Conservation (phyloP, 495 filamentous ascomycete species). For the Tricharina praecox region DNA sequence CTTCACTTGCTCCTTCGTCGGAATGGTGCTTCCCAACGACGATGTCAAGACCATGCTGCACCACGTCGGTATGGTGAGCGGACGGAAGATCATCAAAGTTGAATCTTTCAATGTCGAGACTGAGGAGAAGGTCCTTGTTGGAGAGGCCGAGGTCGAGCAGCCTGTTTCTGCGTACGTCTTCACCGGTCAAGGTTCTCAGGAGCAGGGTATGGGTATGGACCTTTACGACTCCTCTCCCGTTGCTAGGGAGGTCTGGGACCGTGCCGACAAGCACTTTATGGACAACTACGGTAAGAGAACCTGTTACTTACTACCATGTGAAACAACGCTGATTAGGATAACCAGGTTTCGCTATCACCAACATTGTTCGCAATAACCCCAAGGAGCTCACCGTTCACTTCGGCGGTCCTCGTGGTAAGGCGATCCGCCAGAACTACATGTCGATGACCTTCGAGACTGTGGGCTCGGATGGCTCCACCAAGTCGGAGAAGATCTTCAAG, state of each 20-base stretch:
- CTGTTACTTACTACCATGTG: not conserved
- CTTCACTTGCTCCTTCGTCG: constrained; percentile 85
- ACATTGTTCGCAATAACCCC: constrained; percentile 98
- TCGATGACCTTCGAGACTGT: constrained; percentile 99
- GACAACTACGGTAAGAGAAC: constrained; percentile 80
- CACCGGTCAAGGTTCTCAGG: constrained; percentile 93
- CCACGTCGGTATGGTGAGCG: constrained; percentile 93
- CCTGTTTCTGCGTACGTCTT: constrained; percentile 96
- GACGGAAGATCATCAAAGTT: constrained; percentile 97
- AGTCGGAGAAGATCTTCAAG: constrained; percentile 99
- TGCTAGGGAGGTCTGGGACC: constrained; percentile 94
- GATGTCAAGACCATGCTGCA: constrained; percentile 82
- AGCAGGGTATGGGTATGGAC: constrained; percentile 99
- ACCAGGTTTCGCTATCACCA: constrained; percentile 78
- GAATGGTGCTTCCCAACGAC: constrained; percentile 96
- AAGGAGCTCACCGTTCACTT: constrained; percentile 98
- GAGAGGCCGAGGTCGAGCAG: constrained; percentile 95
- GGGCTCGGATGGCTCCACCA: constrained; percentile 71
- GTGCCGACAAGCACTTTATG: constrained; percentile 92
- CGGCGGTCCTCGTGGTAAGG: constrained; percentile 87
- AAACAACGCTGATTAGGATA: constrained; percentile 1
- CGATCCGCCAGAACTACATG: constrained; percentile 98
- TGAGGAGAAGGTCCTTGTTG: constrained; percentile 84
- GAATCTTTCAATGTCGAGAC: constrained; percentile 85
- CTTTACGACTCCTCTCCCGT: constrained; percentile 83